These are phyloP conservation scores for Suhomyces bolitotheri DNA, from an alignment of 1,139 yeast genomes.

Conservation along the genomic window DNA sequence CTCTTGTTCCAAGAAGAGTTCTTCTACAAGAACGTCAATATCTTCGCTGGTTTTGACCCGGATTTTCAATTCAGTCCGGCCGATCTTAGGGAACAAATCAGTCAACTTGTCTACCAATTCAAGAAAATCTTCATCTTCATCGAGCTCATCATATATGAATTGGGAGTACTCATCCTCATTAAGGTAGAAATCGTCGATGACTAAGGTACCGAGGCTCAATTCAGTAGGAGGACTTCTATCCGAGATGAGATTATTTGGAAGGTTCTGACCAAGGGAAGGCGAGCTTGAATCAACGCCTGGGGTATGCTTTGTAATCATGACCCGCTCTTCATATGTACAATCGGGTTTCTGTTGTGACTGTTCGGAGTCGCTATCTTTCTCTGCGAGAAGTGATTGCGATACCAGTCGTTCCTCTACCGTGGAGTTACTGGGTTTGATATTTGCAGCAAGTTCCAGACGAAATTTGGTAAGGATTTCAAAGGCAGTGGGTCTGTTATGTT, in stretches of 20 bases:
- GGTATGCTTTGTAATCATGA: too few relatives aligned
- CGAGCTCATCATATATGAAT: conserved; percentile 17
- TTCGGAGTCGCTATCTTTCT: too few relatives aligned
- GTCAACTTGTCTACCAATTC: conserved; percentile 24
- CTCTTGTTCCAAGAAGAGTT: conserved; percentile 22
- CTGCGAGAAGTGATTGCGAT: too few relatives aligned
- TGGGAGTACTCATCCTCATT: conserved; percentile 17
- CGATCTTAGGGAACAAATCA: conserved; percentile 31
- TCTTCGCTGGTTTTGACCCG: conserved; percentile 23
- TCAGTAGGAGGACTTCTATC: too few relatives aligned
- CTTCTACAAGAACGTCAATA: conserved; percentile 25
- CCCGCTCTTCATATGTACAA: too few relatives aligned
- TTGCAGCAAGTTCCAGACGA: not conserved
- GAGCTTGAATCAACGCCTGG: too few relatives aligned
- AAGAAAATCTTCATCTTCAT: conserved; percentile 19
- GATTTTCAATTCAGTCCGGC: conserved; percentile 28
- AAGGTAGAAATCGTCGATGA: not conserved
- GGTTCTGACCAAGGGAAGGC: too few relatives aligned
- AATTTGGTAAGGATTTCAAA: not conserved
- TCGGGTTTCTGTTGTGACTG: too few relatives aligned
- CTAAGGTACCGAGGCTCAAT: too few relatives aligned
- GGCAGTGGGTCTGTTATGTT: too few relatives aligned
- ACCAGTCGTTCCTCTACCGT: too few relatives aligned
- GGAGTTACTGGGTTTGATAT: not conserved
- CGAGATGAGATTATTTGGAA: too few relatives aligned